These are phyloP conservation scores for Starmerella powellii DNA, from an alignment of 805 yeast genomes.

Conservation along the genomic window DNA sequence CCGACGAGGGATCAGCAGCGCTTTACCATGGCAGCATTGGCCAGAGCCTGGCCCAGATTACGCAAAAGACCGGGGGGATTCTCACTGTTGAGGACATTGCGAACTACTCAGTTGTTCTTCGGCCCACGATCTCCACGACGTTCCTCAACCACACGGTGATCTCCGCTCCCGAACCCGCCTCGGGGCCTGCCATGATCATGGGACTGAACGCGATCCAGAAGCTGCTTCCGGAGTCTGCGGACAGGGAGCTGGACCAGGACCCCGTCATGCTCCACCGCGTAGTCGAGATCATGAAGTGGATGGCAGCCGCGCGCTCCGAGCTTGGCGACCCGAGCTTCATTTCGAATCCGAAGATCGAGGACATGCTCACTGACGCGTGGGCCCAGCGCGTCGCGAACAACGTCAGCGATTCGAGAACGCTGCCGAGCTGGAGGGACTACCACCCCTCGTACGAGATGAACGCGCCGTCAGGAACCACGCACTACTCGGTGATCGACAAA, in stretches of 20 bases:
- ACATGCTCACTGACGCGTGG: slow-evolving; percentile 47
- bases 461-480: slow-evolving; percentile 87
- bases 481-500: slow-evolving; percentile 65
- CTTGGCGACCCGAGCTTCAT: slow-evolving; percentile 53
- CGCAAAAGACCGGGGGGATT: slow-evolving; percentile 53
- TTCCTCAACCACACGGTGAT: slow-evolving; percentile 37
- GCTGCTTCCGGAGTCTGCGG: slow-evolving; percentile 28
- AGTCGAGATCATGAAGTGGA: slow-evolving; percentile 87
- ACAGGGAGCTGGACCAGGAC: slow-evolving; percentile 33
- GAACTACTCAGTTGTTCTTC: slow-evolving; percentile 42
- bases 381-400: slow-evolving; percentile 37
- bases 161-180: slow-evolving; percentile 60
- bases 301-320: slow-evolving; percentile 73
- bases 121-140: slow-evolving; percentile 33
- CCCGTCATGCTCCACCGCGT: slow-evolving; percentile 50
- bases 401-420: slow-evolving; percentile 47
- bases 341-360: slow-evolving; percentile 31
- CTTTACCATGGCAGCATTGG: slow-evolving; percentile 83
- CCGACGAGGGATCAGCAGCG: slow-evolving; percentile 62
- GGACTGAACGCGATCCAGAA: slow-evolving; percentile 57
- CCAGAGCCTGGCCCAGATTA: slow-evolving; percentile 40
- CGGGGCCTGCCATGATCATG: slow-evolving; percentile 70
- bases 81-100: slow-evolving; percentile 53
- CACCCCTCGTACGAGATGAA: slow-evolving; percentile 64
- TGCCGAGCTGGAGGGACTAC: slow-evolving; percentile 53